Evolutionary conservation across 306 rosid species (phyloP), one percentile per base, ranked within the genome.

Genomic region (Nissolia schottii): DNA sequence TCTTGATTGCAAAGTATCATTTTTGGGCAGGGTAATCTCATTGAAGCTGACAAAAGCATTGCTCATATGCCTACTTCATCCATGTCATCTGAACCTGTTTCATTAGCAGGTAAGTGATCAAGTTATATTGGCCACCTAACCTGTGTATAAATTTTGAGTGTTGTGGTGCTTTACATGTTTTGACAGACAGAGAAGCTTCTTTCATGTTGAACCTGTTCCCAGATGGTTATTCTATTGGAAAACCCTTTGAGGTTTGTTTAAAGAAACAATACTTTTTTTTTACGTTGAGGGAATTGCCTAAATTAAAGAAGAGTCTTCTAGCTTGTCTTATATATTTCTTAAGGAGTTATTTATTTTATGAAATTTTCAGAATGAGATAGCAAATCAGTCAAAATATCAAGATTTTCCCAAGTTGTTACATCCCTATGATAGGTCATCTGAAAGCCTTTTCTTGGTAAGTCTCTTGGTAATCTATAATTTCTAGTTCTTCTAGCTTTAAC

Each of bases 351-450:
- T 13, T 79, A 5, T 15, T 65, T 49, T 80, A 43, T 79, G 54
- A 50, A n/a, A 71, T 79, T 71, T 86, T 54, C 90, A 95, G 99
- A 89, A 82, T 74, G 96, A 77, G 48, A 81, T 65, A 15, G 53
- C 80, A 2, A 78, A 81, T 74, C 91, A 81, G 43, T 51, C 78
- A 15, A 66, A 82, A 28, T 70, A 64, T 79, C 90, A 88, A 73
- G 92, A 88, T 64, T 80, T 76, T 69, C 88, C 85, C 1, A 95
- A 95, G 89, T 70, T 80, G 80, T 81, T 94, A 70, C 97, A 85
- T 76, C 99, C 97, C 19, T 95, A 95, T 83, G 99, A 89, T 75
- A 85, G 96, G 83, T 76, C 88, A 8, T 89, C 97, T 20, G 99
- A 95, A 82, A 86, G 85, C 74, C 85, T 95, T 65, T 89, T 95